phyloP scores from a whole-genome alignment of 495 filamentous ascomycete species.

The Daldinia bambusicola region DNA sequence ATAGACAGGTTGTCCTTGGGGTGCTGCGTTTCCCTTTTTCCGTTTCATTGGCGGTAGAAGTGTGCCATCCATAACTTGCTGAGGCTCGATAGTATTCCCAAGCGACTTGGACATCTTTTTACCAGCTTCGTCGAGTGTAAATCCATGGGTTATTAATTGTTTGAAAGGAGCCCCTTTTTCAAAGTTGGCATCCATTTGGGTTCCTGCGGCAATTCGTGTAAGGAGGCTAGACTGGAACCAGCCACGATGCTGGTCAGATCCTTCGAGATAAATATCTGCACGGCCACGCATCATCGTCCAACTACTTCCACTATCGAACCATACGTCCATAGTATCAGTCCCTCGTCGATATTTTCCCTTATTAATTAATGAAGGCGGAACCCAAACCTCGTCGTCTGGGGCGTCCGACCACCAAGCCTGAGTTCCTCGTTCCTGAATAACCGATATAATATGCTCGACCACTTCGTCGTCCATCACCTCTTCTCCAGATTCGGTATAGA shows the following conservation, averaged over 20 bases:
- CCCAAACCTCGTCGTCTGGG: slow-evolving; percentile 77
- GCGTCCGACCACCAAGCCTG: slow-evolving; percentile 95
- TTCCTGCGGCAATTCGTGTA: slow-evolving; percentile 70
- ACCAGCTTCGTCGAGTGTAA: slow-evolving; percentile 86
- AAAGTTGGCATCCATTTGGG: slow-evolving; percentile 35
- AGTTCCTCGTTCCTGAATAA: slow-evolving; percentile 78
- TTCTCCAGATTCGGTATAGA: slow-evolving; percentile 77
- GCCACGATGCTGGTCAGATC: slow-evolving; percentile 93
- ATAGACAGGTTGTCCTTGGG: slow-evolving; percentile 32
- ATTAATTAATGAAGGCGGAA: slow-evolving; percentile 65
- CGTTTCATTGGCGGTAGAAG: slow-evolving; percentile 61
- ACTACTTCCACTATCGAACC: slow-evolving; percentile 98
- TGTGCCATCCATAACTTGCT: slow-evolving; percentile 83
- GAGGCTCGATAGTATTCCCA: slow-evolving; percentile 86
- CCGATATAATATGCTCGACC: slow-evolving; percentile 84
- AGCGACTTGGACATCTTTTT: slow-evolving; percentile 99
- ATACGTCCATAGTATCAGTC: slow-evolving; percentile 99
- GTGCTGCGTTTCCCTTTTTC: slow-evolving; percentile 50
- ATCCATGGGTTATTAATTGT: slow-evolving; percentile 91
- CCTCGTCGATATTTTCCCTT: slow-evolving; percentile 71
- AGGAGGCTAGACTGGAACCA: slow-evolving; percentile 99
- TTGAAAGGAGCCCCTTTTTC: slow-evolving; percentile 71
- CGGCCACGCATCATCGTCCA: slow-evolving; percentile 75
- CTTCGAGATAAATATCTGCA: slow-evolving; percentile 93
- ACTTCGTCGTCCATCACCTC: slow-evolving; percentile 80